Percentiles rank a stretch among this genome's conserved stretches.
Conservation (phyloP, 352 stramenopile genomes). For the Phytophthora multivora region DNA sequence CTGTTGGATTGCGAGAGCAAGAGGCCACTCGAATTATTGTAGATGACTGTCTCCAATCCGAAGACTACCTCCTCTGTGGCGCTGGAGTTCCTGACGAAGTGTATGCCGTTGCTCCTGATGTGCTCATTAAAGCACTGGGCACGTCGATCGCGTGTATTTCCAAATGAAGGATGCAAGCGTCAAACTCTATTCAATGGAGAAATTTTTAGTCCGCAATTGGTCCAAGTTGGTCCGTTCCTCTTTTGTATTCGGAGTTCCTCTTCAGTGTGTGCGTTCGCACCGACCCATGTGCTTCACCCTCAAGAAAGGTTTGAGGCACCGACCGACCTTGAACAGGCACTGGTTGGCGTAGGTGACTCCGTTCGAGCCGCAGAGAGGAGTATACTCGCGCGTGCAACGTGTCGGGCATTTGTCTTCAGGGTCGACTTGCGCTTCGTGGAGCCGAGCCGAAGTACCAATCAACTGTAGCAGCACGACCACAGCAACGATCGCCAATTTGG, state of each 20-base stretch:
- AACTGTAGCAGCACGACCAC: constrained; percentile 6
- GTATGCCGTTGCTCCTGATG: constrained; percentile 45
- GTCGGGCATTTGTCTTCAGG: constrained; percentile 12
- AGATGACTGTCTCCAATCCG: constrained; percentile 35
- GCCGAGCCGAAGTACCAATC: not conserved
- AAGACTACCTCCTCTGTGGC: constrained; percentile 51
- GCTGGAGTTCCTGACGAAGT: constrained; percentile 50
- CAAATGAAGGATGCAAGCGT: too few relatives aligned
- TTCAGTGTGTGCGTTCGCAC: not conserved
- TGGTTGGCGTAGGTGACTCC: constrained; percentile 9
- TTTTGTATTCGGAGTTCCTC: too few relatives aligned
- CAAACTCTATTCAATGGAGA: too few relatives aligned
- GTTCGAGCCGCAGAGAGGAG: constrained; percentile 9
- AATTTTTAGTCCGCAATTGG: too few relatives aligned
- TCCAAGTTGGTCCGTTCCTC: too few relatives aligned
- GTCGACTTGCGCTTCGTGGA: not conserved
- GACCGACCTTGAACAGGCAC: constrained; percentile 11
- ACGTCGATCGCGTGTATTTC: constrained; percentile 25
- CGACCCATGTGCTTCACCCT: constrained; percentile 3
- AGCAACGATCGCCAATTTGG: constrained; percentile 6
- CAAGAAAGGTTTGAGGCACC: constrained; percentile 1
- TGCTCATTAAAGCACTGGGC: constrained; percentile 15
- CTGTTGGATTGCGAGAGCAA: constrained; percentile 64
- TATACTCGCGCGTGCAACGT: constrained; percentile 17
- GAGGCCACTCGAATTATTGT: constrained; percentile 54